Evolutionary conservation across 192 early-diverging fungal genomes (phyloP).

Genomic region (Podila minutissima): DNA sequence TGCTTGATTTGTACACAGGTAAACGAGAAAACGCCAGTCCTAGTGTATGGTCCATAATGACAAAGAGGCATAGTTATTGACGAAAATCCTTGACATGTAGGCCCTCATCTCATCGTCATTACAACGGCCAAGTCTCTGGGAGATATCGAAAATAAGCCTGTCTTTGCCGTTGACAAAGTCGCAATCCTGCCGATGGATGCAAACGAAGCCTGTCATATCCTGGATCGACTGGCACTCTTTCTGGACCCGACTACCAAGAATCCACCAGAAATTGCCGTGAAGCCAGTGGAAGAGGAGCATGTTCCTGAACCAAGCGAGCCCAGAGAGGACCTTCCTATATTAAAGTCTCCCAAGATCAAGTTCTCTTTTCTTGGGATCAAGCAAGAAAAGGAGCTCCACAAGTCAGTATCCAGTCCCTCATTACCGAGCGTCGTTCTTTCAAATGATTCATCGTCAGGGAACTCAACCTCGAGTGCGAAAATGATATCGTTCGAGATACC

Average conservation of each 20-base stretch:
- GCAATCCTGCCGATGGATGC: slow-evolving; percentile 48
- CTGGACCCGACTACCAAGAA: no score
- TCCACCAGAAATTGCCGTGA: neutral
- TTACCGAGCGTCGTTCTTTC: neutral
- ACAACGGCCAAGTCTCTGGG: slow-evolving; percentile 47
- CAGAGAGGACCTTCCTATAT: no score
- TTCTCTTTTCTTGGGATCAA: slow-evolving; percentile 25
- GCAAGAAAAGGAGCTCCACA: slow-evolving; percentile 18
- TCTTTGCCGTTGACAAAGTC: slow-evolving; percentile 53
- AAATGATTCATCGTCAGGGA: neutral
- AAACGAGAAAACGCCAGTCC: neutral
- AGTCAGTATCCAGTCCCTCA: slow-evolving; percentile 2
- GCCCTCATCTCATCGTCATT: slow-evolving; percentile 50
- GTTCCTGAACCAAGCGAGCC: neutral
- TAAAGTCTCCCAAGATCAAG: slow-evolving; percentile 31
- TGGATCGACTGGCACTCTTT: slow-evolving; percentile 15
- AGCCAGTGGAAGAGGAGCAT: neutral
- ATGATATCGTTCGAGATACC: slow-evolving; percentile 34
- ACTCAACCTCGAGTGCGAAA: neutral
- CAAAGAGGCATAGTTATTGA: neutral
- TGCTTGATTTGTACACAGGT: slow-evolving; percentile 38
- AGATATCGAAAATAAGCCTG: slow-evolving; percentile 46
- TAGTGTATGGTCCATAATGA: no score
- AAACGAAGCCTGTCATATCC: slow-evolving; percentile 22
- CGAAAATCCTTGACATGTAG: neutral